Conservation (phyloP, 1,284 basidiomycete genomes). For the Rugiboletus extremiorientalis region DNA sequence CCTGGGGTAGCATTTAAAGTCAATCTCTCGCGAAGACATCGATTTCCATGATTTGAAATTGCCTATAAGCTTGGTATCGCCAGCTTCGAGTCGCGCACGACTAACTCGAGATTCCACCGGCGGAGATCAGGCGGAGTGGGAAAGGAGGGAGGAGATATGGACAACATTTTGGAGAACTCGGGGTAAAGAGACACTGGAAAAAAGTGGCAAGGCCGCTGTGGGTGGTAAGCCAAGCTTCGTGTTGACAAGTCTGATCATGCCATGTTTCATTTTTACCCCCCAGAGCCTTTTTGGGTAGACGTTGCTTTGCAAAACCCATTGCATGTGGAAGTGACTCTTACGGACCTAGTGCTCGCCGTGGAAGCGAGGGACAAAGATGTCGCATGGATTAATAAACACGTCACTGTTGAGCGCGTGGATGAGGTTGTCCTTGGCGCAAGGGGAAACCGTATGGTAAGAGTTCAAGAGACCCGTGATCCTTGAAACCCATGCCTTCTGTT, state of each 20-base stretch:
- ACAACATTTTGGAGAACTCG: constrained; percentile 54
- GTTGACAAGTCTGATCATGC: not conserved
- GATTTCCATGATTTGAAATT: constrained; percentile 47
- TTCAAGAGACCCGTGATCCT: not conserved
- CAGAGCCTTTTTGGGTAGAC: constrained; percentile 79
- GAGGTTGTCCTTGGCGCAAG: constrained; percentile 56
- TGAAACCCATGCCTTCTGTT: not conserved
- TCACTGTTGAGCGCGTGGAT: constrained; percentile 58
- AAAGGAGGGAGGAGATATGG: constrained; percentile 64
- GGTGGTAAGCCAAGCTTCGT: constrained; percentile 47
- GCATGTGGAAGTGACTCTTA: constrained; percentile 64
- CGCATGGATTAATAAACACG: constrained; percentile 38
- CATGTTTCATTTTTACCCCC: not conserved
- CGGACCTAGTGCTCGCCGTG: constrained; percentile 56
- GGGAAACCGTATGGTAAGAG: constrained; percentile 55
- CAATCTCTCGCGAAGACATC: constrained; percentile 46
- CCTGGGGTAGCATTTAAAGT: constrained; percentile 58
- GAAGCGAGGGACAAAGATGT: constrained; percentile 38
- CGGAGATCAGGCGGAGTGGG: constrained; percentile 53
- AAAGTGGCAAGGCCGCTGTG: constrained; percentile 57
- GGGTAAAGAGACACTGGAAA: constrained; percentile 52
- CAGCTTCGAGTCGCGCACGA: constrained; percentile 52
- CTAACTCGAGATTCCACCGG: constrained; percentile 49
- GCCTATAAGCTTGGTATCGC: constrained; percentile 59
- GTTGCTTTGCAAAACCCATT: constrained; percentile 67